phyloP scores from a whole-genome alignment of 805 yeast genomes.

The Teunomyces lycoperdinae region DNA sequence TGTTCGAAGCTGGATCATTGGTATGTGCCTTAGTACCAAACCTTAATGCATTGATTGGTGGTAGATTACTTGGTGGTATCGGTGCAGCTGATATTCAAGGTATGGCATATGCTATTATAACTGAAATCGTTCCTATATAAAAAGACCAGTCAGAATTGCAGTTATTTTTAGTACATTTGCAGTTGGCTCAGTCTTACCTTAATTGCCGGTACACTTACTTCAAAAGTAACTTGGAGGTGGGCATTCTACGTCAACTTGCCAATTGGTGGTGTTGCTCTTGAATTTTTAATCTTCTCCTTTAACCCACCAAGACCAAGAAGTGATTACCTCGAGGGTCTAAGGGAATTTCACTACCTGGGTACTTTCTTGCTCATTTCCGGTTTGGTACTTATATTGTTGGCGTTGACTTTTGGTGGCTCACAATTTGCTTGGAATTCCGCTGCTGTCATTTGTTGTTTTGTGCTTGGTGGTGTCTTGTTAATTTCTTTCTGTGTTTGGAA shows the following conservation, averaged over 20 bases:
- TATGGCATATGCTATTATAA: conserved; percentile 24
- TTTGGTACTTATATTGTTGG: conserved; percentile 21
- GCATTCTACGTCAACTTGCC: conserved; percentile 27
- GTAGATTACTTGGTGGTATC: conserved; percentile 36
- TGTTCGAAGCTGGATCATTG: conserved; percentile 35
- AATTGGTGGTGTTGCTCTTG: conserved; percentile 20
- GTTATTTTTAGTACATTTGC: conserved; percentile 17
- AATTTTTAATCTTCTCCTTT: conserved; percentile 15
- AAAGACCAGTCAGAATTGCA: conserved; percentile 21
- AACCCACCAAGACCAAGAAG: conserved; percentile 18
- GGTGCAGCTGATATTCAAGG: conserved; percentile 38
- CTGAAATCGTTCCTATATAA: conserved; percentile 32
- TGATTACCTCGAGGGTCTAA: conserved; percentile 12
- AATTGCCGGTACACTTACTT: conserved; percentile 25
- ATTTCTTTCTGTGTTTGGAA: conserved; percentile 19
- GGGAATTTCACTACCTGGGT: conserved; percentile 19
- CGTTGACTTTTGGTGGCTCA: conserved; percentile 22
- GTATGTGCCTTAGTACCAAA: conserved; percentile 34
- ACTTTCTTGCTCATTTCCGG: conserved; percentile 18
- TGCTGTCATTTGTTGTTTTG: conserved; percentile 21
- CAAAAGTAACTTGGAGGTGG: conserved; percentile 26
- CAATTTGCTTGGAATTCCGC: conserved; percentile 20
- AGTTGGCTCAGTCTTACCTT: conserved; percentile 22
- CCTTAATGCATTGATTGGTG: conserved; percentile 42
- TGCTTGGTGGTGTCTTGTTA: conserved; percentile 23